phyloP scores from a whole-genome alignment of 768 basidiomycete genomes.

The Mycena metata region DNA sequence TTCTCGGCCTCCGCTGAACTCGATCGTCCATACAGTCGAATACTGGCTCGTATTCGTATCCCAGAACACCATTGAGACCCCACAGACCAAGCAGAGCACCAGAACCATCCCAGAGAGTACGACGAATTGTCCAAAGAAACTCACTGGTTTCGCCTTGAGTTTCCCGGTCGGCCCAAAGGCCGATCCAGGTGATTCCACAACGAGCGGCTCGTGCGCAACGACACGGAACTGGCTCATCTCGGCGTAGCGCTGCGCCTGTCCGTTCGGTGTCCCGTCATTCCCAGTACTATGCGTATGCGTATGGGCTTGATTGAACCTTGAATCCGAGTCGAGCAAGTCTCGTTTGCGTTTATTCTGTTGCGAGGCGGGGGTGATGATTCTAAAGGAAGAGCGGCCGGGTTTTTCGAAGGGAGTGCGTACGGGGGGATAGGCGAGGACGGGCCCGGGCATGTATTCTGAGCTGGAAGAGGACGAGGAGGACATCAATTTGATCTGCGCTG shows the following conservation, averaged over 20 bases:
- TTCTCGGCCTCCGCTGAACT: too few relatives aligned
- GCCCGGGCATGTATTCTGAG: slow-evolving; percentile 14
- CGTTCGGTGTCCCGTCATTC: too few relatives aligned
- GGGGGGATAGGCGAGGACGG: background rate
- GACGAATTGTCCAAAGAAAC: background rate
- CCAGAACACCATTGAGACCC: background rate
- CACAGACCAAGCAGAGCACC: background rate
- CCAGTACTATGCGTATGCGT: too few relatives aligned
- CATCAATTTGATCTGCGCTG: background rate
- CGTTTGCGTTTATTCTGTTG: slow-evolving; percentile 19
- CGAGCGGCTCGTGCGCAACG: slow-evolving; percentile 13
- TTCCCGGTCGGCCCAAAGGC: slow-evolving; percentile 23
- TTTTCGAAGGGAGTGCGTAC: background rate
- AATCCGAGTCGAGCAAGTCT: slow-evolving; percentile 19
- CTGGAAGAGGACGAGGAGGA: slow-evolving; percentile 19
- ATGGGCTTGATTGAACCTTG: too few relatives aligned
- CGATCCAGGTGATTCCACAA: background rate
- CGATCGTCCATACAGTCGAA: too few relatives aligned
- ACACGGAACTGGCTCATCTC: slow-evolving; percentile 27
- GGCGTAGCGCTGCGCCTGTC: background rate
- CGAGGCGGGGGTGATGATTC: slow-evolving; percentile 13
- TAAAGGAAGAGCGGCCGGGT: slow-evolving; percentile 1
- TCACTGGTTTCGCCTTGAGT: slow-evolving; percentile 34
- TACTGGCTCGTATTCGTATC: too few relatives aligned
- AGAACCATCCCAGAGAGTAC: background rate